Evolutionary conservation across 129 eudicot genomes (phyloP).

Genomic region (Pulicaria dysenterica): DNA sequence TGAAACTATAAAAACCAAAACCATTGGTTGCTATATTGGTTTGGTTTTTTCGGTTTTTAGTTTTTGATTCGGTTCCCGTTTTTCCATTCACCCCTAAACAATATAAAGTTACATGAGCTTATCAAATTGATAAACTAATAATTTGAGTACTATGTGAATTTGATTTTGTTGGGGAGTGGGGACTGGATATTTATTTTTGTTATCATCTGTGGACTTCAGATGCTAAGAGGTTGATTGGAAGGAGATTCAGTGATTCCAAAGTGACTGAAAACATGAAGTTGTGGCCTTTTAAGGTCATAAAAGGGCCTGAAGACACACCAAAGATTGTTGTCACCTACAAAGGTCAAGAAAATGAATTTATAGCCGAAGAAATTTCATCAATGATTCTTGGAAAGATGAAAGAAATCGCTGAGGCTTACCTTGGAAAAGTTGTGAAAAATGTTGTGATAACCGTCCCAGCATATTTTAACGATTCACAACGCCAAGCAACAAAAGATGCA

Average conservation of each 20-base stretch:
- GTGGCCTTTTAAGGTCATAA: constrained; percentile 29
- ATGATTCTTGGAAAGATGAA: constrained; percentile 32
- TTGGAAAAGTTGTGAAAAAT: constrained; percentile 20
- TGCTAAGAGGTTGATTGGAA: constrained; percentile 29
- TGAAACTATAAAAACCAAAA: too few species aligned
- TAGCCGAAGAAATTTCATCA: constrained; percentile 30
- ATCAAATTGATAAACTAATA: too few species aligned
- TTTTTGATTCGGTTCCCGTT: too few species aligned
- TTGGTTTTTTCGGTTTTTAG: too few species aligned
- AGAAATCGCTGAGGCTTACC: constrained; percentile 31
- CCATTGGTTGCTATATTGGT: too few species aligned
- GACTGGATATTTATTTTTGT: not conserved
- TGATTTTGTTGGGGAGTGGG: not conserved
- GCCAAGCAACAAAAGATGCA: constrained; percentile 35
- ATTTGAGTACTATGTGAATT: not conserved
- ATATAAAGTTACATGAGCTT: too few species aligned
- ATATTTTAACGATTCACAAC: constrained; percentile 27
- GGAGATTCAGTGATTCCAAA: constrained; percentile 20
- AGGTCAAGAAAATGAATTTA: constrained; percentile 20
- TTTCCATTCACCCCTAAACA: too few species aligned
- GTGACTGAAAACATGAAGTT: constrained; percentile 13
- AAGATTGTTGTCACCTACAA: constrained; percentile 23
- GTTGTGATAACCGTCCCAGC: constrained; percentile 31
- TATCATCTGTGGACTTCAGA: not conserved
- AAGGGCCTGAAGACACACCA: constrained; percentile 14